Evolutionary conservation across 345 rosid species (phyloP).

Genomic region (Eucalyptus sp.): DNA sequence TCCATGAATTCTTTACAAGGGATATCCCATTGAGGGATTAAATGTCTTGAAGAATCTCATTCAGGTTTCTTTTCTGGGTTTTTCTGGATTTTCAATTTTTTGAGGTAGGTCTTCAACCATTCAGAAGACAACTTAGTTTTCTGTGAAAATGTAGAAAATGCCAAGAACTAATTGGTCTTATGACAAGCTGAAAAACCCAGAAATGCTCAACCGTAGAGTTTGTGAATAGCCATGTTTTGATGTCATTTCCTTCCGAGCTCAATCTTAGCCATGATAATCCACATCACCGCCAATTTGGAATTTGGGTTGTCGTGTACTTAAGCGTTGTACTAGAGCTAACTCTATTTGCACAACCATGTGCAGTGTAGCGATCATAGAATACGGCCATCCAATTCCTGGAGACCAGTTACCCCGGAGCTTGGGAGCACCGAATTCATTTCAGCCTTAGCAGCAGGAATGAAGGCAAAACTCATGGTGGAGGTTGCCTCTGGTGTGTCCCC

Average conservation of each 20-base stretch:
- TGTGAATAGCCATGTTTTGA: not conserved
- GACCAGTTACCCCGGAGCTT: conserved; percentile 5
- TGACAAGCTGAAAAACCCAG: not conserved
- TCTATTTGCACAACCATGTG: not conserved
- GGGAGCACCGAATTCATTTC: conserved; percentile 39
- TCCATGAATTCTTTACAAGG: not conserved
- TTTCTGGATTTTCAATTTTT: not conserved
- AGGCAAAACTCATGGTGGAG: conserved; percentile 35
- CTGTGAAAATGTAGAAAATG: not conserved
- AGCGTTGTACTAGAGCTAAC: not conserved
- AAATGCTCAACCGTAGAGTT: not conserved
- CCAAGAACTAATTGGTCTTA: not conserved
- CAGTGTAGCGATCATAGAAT: conserved; percentile 11
- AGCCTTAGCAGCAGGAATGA: conserved; percentile 39
- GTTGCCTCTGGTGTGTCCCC: conserved; percentile 18
- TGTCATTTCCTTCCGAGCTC: not conserved
- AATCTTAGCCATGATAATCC: not conserved
- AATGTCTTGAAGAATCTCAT: not conserved
- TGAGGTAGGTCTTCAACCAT: not conserved
- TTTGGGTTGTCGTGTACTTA: not conserved
- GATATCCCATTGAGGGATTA: not conserved
- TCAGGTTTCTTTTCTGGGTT: not conserved
- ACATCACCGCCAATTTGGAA: not conserved
- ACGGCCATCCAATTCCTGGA: not conserved
- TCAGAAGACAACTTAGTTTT: not conserved